Percentiles rank a stretch among this genome's conserved stretches.
These are phyloP conservation scores for Leccinum pachyderme DNA, from an alignment of 1,284 basidiomycete genomes.

Conservation along the genomic window DNA sequence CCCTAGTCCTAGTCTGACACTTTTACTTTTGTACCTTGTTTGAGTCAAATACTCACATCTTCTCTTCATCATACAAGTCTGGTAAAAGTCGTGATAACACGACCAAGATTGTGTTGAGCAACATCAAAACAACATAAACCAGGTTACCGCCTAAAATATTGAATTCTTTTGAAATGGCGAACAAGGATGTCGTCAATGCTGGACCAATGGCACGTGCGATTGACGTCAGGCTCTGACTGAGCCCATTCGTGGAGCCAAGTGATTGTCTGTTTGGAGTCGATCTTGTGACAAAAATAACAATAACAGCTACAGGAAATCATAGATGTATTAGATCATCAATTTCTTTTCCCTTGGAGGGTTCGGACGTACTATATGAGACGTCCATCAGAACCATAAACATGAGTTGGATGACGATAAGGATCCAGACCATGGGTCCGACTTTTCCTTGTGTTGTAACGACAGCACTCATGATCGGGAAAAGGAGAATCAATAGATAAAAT, in stretches of 20 bases:
- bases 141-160: conserved; percentile 36
- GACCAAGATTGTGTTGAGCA: conserved; percentile 20
- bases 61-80: conserved; percentile 12
- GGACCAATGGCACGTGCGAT: conserved; percentile 51
- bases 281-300: conserved; percentile 33
- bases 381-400: conserved; percentile 25
- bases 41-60: background rate
- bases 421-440: conserved; percentile 29
- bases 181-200: conserved; percentile 36
- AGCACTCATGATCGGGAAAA: conserved; percentile 59
- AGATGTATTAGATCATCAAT: background rate
- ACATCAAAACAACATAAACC: conserved; percentile 34
- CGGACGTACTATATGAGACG: conserved; percentile 27
- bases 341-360: background rate
- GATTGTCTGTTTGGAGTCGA: conserved; percentile 34
- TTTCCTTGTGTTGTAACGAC: conserved; percentile 16
- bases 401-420: conserved; percentile 32
- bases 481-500: conserved; percentile 48
- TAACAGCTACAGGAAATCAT: conserved; percentile 23
- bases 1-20: background rate
- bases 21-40: background rate
- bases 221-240: conserved; percentile 48
- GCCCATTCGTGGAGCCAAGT: conserved; percentile 50
- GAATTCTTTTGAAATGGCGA: conserved; percentile 38
- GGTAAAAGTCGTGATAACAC: conserved; percentile 21